phyloP scores from a whole-genome alignment of 2,329 filamentous ascomycete species.

The Pseudopithomyces maydicus region DNA sequence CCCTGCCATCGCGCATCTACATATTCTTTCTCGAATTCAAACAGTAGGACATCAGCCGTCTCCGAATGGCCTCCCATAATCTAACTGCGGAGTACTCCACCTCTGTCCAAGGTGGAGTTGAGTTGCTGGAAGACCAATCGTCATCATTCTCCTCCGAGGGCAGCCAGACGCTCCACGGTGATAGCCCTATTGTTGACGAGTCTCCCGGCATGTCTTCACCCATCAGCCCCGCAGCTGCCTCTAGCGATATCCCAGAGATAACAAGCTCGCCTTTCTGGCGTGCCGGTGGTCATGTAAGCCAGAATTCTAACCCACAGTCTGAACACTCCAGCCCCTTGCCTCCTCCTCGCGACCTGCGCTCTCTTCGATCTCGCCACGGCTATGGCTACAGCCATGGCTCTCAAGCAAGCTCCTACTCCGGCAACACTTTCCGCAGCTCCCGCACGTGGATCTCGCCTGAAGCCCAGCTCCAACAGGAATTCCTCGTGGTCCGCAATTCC shows the following conservation, averaged over 20 bases:
- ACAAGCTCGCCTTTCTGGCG: slow-evolving; percentile 7
- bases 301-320: neutral
- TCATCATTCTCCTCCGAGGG: slow-evolving; percentile 7
- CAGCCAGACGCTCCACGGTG: slow-evolving; percentile 9
- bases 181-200: neutral
- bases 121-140: neutral
- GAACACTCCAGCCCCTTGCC: neutral
- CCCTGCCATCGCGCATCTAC: neutral
- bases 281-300: neutral
- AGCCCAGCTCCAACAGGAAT: slow-evolving; percentile 30
- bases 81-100: neutral
- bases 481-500: slow-evolving; percentile 36
- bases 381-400: slow-evolving; percentile 6
- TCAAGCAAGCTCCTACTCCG: slow-evolving; percentile 1
- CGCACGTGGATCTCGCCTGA: slow-evolving; percentile 34
- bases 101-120: neutral
- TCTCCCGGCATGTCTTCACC: neutral
- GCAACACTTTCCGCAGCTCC: slow-evolving; percentile 20
- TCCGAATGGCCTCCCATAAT: slow-evolving; percentile 6
- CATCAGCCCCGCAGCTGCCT: neutral
- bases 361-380: slow-evolving; percentile 4
- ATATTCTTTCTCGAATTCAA: neutral
- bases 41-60: neutral
- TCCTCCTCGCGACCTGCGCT: neutral
- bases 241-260: neutral